Percentiles rank a stretch among this genome's conserved stretches.
These are phyloP conservation scores for Casuarina cunninghamiana DNA, from an alignment of 306 rosid genomes.

Conservation along the genomic window DNA sequence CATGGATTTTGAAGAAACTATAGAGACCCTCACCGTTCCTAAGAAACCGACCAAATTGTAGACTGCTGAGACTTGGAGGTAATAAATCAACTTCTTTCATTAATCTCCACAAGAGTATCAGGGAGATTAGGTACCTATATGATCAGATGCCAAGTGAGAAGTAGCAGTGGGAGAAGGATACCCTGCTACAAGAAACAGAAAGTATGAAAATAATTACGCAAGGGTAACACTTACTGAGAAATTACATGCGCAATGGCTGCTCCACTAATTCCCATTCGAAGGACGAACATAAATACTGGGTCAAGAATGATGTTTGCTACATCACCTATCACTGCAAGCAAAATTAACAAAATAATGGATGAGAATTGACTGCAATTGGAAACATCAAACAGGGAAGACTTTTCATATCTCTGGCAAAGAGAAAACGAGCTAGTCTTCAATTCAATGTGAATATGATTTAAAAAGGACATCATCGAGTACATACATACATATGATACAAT, in stretches of 20 bases:
- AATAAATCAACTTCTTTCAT: conserved; percentile 63
- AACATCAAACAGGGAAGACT: neutral
- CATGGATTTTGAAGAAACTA: conserved; percentile 2
- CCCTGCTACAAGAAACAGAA: neutral
- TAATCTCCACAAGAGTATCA: conserved; percentile 69
- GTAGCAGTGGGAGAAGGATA: neutral
- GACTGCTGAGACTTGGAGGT: conserved; percentile 68
- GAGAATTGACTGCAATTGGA: neutral
- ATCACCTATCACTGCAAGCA: conserved; percentile 77
- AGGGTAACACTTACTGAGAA: conserved; percentile 72
- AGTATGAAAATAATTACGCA: conserved; percentile 3
- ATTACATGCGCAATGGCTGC: conserved; percentile 97
- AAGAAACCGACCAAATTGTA: conserved; percentile 70
- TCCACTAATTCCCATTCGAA: conserved; percentile 72
- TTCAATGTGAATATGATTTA: neutral
- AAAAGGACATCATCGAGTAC: neutral
- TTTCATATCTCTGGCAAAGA: neutral
- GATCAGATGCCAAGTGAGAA: conserved; percentile 2
- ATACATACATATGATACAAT: neutral
- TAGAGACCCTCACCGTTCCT: conserved; percentile 54
- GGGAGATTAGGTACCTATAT: conserved; percentile 66
- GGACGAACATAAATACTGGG: conserved; percentile 68
- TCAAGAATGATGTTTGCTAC: conserved; percentile 80
- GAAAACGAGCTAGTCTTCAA: neutral
- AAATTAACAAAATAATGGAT: conserved; percentile 8